Percentiles rank a stretch among this genome's conserved stretches.
Conservation (phyloP, 1,284 basidiomycete genomes). For the Cerioporus squamosus region DNA sequence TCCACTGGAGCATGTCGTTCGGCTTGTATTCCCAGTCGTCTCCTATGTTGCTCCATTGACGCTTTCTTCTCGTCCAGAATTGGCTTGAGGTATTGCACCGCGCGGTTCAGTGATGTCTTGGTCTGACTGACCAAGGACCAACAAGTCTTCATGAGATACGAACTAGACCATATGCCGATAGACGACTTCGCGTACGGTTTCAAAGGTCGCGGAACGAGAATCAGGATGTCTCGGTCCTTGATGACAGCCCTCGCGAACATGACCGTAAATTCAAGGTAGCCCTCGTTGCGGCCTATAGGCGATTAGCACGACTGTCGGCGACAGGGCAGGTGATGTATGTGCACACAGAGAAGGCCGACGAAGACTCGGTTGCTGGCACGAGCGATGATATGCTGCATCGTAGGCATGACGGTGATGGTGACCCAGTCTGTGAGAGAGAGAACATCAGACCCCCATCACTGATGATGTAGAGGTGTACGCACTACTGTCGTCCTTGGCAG, state of each 20-base stretch:
- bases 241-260: too few relatives aligned
- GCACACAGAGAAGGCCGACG: conserved; percentile 33
- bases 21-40: conserved; percentile 10
- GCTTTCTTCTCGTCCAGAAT: background rate
- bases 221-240: too few relatives aligned
- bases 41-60: background rate
- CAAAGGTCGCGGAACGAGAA: too few relatives aligned
- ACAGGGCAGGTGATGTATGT: background rate
- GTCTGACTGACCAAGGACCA: background rate
- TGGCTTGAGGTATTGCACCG: background rate
- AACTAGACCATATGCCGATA: background rate
- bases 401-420: conserved; percentile 9
- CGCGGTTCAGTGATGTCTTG: background rate
- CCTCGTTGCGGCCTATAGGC: conserved; percentile 24
- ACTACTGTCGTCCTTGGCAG: conserved; percentile 10
- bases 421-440: conserved; percentile 32
- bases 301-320: too few relatives aligned
- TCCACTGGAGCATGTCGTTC: conserved; percentile 34
- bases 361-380: conserved; percentile 33
- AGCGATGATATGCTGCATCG: conserved; percentile 29
- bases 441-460: too few relatives aligned
- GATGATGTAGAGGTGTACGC: background rate
- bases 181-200: too few relatives aligned
- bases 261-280: conserved; percentile 14
- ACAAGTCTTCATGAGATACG: background rate